Conservation (phyloP, 2,329 filamentous ascomycete species). For the Talaromyces rugulosus region DNA sequence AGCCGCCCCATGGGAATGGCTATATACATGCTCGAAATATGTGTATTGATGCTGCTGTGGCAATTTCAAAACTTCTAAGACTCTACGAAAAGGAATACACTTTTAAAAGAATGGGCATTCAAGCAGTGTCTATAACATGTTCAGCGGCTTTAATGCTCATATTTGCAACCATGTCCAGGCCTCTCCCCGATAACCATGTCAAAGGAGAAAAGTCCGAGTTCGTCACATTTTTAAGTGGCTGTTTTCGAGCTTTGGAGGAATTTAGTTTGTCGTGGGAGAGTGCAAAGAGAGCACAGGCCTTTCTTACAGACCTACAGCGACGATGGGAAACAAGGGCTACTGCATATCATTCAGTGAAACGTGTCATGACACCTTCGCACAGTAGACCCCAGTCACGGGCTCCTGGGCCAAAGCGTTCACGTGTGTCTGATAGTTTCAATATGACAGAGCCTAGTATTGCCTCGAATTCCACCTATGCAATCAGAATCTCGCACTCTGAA, state of each 20-base stretch:
- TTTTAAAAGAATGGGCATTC: constrained; percentile 24
- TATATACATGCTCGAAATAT: constrained; percentile 26
- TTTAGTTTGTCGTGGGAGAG: not conserved
- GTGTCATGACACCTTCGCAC: not conserved
- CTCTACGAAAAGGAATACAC: constrained; percentile 25
- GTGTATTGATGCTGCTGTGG: constrained; percentile 24
- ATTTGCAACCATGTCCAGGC: constrained; percentile 22
- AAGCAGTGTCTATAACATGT: constrained; percentile 26
- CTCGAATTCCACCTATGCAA: too few relatives aligned
- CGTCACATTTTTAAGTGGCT: not conserved
- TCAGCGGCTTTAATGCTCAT: constrained; percentile 29
- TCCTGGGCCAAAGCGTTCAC: not conserved
- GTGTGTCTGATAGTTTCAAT: not conserved
- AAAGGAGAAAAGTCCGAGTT: not conserved
- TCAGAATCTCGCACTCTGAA: too few relatives aligned
- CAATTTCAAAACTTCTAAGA: constrained; percentile 23
- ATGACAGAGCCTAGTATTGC: not conserved
- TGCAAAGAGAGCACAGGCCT: not conserved
- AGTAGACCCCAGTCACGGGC: not conserved
- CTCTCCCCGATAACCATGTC: not conserved
- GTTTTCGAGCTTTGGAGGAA: not conserved
- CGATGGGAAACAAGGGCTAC: not conserved
- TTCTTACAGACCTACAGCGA: not conserved
- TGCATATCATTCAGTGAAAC: not conserved
- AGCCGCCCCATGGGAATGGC: constrained; percentile 24